These are phyloP conservation scores for Macrophomina phaseolina DNA, from an alignment of 2,329 filamentous ascomycete species.

Conservation along the genomic window DNA sequence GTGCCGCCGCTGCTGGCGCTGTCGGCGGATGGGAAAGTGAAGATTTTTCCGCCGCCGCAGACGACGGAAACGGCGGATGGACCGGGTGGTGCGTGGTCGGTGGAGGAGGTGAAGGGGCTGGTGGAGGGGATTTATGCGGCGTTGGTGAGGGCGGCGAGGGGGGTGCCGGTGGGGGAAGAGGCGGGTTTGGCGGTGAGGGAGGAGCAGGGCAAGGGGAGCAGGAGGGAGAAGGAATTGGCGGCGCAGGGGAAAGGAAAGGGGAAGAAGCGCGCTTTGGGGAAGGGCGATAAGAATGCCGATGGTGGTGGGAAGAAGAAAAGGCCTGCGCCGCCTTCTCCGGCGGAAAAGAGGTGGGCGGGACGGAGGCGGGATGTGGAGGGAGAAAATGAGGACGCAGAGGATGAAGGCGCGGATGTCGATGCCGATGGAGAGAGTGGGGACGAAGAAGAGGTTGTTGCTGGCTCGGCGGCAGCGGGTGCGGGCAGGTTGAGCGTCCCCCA, in stretches of 20 bases:
- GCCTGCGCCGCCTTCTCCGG: slow-evolving; percentile 26
- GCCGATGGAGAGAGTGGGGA: background rate
- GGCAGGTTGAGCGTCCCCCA: slow-evolving; percentile 28
- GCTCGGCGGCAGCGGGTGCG: background rate
- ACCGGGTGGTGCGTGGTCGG: background rate
- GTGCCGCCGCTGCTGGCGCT: slow-evolving; percentile 42
- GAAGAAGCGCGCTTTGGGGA: slow-evolving; percentile 1
- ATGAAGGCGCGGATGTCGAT: background rate
- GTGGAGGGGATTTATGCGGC: background rate
- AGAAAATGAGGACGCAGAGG: background rate
- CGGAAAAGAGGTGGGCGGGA: slow-evolving; percentile 29
- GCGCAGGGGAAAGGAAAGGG: background rate
- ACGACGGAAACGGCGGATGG: background rate
- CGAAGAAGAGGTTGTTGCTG: background rate
- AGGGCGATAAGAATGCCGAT: background rate
- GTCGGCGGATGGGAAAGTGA: slow-evolving; percentile 47
- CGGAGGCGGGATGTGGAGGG: background rate
- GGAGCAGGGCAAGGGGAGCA: slow-evolving; percentile 3
- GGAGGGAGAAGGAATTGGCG: background rate
- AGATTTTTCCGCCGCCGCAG: slow-evolving; percentile 41
- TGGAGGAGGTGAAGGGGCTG: slow-evolving; percentile 26
- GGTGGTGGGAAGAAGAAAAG: background rate
- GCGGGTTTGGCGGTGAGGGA: background rate
- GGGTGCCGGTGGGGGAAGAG: background rate
- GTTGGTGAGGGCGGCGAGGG: slow-evolving; percentile 9